phyloP scores from a whole-genome alignment of 768 basidiomycete species.

The Cubamyces lactineus region DNA sequence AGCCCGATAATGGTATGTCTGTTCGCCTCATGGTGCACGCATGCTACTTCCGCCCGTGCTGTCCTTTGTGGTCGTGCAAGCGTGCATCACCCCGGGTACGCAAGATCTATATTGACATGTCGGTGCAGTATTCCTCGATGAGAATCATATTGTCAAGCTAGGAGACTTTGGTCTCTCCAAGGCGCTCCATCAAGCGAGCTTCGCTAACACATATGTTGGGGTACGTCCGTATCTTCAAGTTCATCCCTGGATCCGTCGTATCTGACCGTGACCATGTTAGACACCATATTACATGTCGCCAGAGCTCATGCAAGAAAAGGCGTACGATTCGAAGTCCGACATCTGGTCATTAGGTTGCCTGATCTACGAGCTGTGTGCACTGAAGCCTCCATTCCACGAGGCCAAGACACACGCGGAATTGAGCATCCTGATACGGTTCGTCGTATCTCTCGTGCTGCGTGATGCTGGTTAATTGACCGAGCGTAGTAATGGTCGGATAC shows the following conservation, averaged over 20 bases:
- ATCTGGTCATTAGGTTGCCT: conserved; percentile 99
- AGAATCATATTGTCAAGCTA: conserved; percentile 83
- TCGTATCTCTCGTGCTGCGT: not conserved
- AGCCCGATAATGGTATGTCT: conserved; percentile 93
- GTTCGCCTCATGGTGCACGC: not conserved
- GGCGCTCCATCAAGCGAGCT: conserved; percentile 82
- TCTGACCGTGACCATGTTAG: conserved; percentile 44
- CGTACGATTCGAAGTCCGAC: conserved; percentile 97
- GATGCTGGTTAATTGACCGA: not conserved
- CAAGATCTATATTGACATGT: not conserved
- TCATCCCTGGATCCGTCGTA: not conserved
- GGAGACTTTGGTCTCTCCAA: conserved; percentile 98
- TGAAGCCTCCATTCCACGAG: conserved; percentile 92
- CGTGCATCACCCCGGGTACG: not conserved
- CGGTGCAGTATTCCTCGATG: conserved; percentile 82
- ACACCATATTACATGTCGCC: conserved; percentile 99
- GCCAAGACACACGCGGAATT: conserved; percentile 89
- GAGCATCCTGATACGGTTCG: conserved; percentile 76
- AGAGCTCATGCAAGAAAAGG: conserved; percentile 95
- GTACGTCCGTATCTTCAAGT: conserved; percentile 48
- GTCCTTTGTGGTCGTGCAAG: not conserved
- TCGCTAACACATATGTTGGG: conserved; percentile 97
- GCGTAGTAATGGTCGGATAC: conserved; percentile 82
- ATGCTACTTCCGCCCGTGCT: not conserved
- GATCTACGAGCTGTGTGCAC: conserved; percentile 93